These are phyloP conservation scores for Allomyces javanicus DNA, from an alignment of 192 early-diverging fungal genomes.

Conservation along the genomic window DNA sequence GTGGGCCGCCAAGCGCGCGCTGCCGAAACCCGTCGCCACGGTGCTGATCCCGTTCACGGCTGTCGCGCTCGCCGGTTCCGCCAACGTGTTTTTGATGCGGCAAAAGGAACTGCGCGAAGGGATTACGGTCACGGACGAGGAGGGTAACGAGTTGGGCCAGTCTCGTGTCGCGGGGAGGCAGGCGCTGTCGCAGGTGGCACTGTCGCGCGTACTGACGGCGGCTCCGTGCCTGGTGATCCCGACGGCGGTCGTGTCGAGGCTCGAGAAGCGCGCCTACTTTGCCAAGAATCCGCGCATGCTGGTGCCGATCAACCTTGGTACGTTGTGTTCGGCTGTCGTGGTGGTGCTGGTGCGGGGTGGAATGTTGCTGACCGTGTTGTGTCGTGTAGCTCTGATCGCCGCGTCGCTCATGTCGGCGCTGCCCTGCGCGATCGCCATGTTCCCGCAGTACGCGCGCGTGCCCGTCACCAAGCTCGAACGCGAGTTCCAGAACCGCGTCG, in stretches of 20 bases:
- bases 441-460: slow-evolving; percentile 48
- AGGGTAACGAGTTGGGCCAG: slow-evolving; percentile 47
- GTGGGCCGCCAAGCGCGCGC: slow-evolving; percentile 15
- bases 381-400: slow-evolving; percentile 28
- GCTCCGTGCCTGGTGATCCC: slow-evolving; percentile 54
- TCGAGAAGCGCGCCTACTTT: slow-evolving; percentile 39
- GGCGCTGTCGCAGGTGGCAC: slow-evolving; percentile 51
- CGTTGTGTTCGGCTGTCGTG: background rate
- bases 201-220: slow-evolving; percentile 54
- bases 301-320: slow-evolving; percentile 42
- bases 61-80: slow-evolving; percentile 58
- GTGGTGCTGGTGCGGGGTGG: too few relatives aligned
- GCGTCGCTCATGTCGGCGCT: slow-evolving; percentile 50
- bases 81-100: slow-evolving; percentile 71
- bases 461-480: slow-evolving; percentile 37
- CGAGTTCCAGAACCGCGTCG: slow-evolving; percentile 34
- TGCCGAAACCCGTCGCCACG: slow-evolving; percentile 8
- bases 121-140: slow-evolving; percentile 44
- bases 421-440: slow-evolving; percentile 56
- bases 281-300: slow-evolving; percentile 26
- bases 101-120: slow-evolving; percentile 59
- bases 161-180: slow-evolving; percentile 38
- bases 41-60: slow-evolving; percentile 51
- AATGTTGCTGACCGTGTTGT: too few relatives aligned
- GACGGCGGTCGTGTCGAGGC: slow-evolving; percentile 39